Evolutionary conservation across 1,284 basidiomycete species (phyloP).

Genomic region (Pholiota adiposa): DNA sequence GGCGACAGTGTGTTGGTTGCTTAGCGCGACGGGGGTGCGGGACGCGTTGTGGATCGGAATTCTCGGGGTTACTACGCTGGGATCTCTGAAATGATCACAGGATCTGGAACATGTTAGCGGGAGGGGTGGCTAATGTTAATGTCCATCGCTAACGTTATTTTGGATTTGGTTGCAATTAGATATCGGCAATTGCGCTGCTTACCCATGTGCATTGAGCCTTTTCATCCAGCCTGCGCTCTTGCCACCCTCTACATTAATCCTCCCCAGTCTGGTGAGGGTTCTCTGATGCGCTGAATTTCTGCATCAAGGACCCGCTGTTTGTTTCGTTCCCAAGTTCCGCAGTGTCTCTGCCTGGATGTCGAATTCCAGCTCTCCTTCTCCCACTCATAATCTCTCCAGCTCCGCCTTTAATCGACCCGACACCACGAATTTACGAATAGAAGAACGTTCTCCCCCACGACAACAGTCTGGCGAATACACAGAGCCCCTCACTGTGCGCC

Average conservation of each 20-base stretch:
- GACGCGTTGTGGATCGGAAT: conserved; percentile 20
- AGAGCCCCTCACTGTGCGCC: conserved; percentile 33
- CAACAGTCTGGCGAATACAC: conserved; percentile 26
- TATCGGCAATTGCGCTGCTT: conserved; percentile 35
- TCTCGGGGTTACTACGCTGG: conserved; percentile 28
- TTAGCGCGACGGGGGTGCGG: conserved; percentile 10
- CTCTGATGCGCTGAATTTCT: conserved; percentile 44
- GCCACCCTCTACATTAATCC: conserved; percentile 19
- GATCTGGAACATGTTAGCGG: conserved; percentile 22
- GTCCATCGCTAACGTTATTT: conserved; percentile 31
- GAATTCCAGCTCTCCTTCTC: conserved; percentile 46
- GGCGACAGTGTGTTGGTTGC: conserved; percentile 18
- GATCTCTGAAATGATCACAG: conserved; percentile 30
- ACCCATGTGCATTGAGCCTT: conserved; percentile 27
- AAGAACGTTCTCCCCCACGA: conserved; percentile 33
- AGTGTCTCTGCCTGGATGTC: conserved; percentile 47
- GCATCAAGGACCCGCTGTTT: conserved; percentile 36
- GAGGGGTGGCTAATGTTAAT: conserved; percentile 31
- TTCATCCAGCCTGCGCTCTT: conserved; percentile 12
- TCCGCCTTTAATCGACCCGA: conserved; percentile 34
- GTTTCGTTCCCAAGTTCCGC: conserved; percentile 34
- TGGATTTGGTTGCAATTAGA: conserved; percentile 32
- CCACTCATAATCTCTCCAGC: conserved; percentile 40
- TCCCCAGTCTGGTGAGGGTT: conserved; percentile 29
- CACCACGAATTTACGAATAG: conserved; percentile 47